These are phyloP conservation scores for Collybia sordida DNA, from an alignment of 768 basidiomycete genomes.

Conservation along the genomic window DNA sequence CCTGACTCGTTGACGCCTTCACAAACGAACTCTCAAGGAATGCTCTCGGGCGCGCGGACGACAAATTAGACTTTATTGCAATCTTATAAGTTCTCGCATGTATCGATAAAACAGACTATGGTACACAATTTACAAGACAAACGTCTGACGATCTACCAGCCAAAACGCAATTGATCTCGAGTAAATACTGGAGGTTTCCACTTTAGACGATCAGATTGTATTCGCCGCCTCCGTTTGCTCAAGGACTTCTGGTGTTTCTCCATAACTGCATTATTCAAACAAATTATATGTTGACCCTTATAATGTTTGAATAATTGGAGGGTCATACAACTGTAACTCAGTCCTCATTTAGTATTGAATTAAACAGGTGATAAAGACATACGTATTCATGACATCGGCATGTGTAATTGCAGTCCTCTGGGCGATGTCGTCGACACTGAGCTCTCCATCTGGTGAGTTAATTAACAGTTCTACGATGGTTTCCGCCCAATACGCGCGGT, in stretches of 20 bases:
- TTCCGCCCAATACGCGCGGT: constrained; percentile 97
- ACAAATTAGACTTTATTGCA: no score
- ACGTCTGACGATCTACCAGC: constrained; percentile 35
- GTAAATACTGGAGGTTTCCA: constrained; percentile 98
- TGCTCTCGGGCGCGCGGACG: no score
- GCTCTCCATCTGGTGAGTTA: constrained; percentile 68
- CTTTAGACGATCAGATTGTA: constrained; percentile 74
- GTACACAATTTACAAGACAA: constrained; percentile 16
- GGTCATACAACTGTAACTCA: constrained; percentile 74
- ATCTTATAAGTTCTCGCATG: no score
- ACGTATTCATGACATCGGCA: constrained; percentile 98
- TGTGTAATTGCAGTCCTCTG: constrained; percentile 94
- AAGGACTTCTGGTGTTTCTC: constrained; percentile 87
- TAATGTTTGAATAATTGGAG: constrained; percentile 94
- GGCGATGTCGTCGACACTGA: constrained; percentile 96
- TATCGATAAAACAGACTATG: not conserved
- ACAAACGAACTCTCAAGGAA: not conserved
- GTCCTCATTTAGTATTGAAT: not conserved
- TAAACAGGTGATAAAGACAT: constrained; percentile 30
- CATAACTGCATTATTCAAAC: constrained; percentile 85
- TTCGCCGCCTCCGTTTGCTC: constrained; percentile 74
- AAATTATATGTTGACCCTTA: constrained; percentile 93
- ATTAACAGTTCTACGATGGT: constrained; percentile 90
- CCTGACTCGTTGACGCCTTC: not conserved
- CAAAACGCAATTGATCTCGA: constrained; percentile 84